Base-by-base conservation (phyloP, 345 rosid genomes). In the Luvunga scandens region DNA sequence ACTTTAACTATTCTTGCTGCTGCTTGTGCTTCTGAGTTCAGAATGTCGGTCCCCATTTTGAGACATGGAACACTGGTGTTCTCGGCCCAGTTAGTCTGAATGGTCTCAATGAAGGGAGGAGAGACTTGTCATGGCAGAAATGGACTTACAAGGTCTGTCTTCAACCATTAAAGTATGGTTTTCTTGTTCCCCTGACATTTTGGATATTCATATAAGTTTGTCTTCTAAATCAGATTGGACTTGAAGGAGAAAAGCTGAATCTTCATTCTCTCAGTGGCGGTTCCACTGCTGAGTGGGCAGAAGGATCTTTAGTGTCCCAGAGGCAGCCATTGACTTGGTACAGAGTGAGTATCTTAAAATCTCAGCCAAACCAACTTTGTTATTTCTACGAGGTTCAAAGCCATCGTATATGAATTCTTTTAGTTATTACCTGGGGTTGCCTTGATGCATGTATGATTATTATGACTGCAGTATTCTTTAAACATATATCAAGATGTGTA, bases 31-130 rank as follows among this genome's bases (percentile, higher is more conserved):
- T 25, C 22, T 78, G 57, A 38, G 65, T 66, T 78, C 87, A 97
- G 99, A 97, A 97, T 79, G 96, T 97, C 36, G 99, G 99, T 78
- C 98, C 97, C 45, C 99, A 94, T 85, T 97, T 89, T 73, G 99
- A 97, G 92, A 93, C 90, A 77, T 97, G 98, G 98, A 97, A 97
- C 82, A 86, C 99, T 66, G 99, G 99, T 72, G 75, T 94, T 77
- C 94, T 97, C 53, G 99, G 99, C 36, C 99, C 99, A 5, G 96
- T 97, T 68, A 81, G 88, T 45, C 59, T 97, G 77, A 88, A 82
- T 25, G 99, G 98, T 81, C 91, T 94, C 57, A 82, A 86, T 66
- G 96, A 86, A 57, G 99, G 99, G 57, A 78, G 90, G 67, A 89
- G 91, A 79, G 99, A 97, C 83, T 80, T 97, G 72, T 88, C 99